These are phyloP conservation scores for Hura crepitans DNA, from an alignment of 441 rosid genomes.

Conservation along the genomic window DNA sequence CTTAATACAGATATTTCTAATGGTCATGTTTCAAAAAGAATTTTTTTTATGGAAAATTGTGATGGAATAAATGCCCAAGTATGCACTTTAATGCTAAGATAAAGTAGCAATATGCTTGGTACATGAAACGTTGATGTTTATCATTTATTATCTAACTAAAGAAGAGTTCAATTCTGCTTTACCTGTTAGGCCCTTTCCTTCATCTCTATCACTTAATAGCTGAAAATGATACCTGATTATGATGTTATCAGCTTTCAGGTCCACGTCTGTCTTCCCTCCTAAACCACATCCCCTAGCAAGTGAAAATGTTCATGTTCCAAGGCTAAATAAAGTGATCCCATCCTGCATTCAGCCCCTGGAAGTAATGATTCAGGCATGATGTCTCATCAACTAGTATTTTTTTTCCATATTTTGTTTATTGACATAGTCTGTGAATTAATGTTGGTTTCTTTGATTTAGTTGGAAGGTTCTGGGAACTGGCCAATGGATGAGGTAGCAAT, in stretches of 20 bases:
- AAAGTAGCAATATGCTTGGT: not conserved
- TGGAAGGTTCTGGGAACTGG: conserved; percentile 99
- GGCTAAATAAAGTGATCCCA: conserved; percentile 42
- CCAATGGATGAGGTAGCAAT: conserved; percentile 79
- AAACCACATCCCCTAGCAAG: conserved; percentile 78
- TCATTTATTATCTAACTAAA: not conserved
- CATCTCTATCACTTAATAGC: not conserved
- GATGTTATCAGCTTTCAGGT: conserved; percentile 69
- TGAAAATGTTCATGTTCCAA: conserved; percentile 41
- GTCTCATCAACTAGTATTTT: not conserved
- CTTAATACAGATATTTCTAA: not conserved
- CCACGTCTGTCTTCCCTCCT: conserved; percentile 85
- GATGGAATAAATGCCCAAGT: not conserved
- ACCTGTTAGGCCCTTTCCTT: not conserved
- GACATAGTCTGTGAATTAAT: conserved; percentile 19
- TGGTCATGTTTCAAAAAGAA: not conserved
- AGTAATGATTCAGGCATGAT: conserved; percentile 80
- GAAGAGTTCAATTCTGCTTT: not conserved
- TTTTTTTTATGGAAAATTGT: not conserved
- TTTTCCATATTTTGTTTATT: not conserved
- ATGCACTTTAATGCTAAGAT: not conserved
- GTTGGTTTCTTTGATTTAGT: conserved; percentile 35
- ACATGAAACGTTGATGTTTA: not conserved
- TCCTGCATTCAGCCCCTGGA: conserved; percentile 77
- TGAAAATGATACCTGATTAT: conserved; percentile 23